Evolutionary conservation across 2,329 filamentous ascomycete genomes (phyloP), one percentile per base, ranked within the genome.

Genomic region (Nemania sp.): DNA sequence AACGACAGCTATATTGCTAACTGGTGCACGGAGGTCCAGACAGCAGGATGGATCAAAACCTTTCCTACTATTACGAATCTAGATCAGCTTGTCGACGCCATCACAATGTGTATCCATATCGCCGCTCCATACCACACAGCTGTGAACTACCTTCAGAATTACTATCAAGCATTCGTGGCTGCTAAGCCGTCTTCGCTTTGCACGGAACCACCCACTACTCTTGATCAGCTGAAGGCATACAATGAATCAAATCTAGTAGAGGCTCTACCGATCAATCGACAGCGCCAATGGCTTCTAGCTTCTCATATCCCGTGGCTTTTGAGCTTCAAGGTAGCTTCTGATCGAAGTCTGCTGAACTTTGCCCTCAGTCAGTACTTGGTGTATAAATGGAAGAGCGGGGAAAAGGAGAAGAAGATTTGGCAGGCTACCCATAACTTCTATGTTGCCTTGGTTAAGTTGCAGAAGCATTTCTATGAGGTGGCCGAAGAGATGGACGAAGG

Each of bases 111-210:
- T 75, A 85, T 86, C 66, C 84, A 86, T 74, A 82, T 85, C 55
- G 84, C 84, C 5, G 79, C 82, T 1, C 83, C 85, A 0, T 82
- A 83, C 68, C 84, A 86, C 74, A 85, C 79, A 3, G 80, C 84
- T 5, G 80, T 86, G 69, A 86, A 86, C 74, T 86, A 86, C 71
- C 77, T 86, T 0, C 84, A 86, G 68, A 80, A 82, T 68, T 86
- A 83, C 74, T 86, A 86, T 76, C 80, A 83, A 67, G 74, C 78
- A 20, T 86, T 85, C 70, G 83, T 86, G 5, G 70, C 80, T 51
- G 77, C 83, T 10, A 63, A 56, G 60, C 60, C 60, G 18, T 18
- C 60, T 5, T 15, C 35, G 6, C 60, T 63, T 15, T 63, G 35
- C 43, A 27, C 32, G 10, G 4, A n/a, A 3, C 35, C 27, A 10